phyloP scores from a whole-genome alignment of 2,329 filamentous ascomycete genomes.

The Clonostachys byssicola region DNA sequence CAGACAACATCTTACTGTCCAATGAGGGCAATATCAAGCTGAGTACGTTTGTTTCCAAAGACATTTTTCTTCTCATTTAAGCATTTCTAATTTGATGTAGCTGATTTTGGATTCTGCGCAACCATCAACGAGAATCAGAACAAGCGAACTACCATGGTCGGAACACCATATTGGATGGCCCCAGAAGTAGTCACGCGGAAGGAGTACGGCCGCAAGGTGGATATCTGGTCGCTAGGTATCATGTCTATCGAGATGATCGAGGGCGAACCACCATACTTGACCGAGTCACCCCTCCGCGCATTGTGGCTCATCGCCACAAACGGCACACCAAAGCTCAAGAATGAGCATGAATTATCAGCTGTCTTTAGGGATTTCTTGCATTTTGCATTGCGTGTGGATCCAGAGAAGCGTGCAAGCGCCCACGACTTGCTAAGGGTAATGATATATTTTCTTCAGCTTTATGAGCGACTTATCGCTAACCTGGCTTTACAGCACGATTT shows the following conservation, averaged over 20 bases:
- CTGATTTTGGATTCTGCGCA: constrained; percentile 97
- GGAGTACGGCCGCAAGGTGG: constrained; percentile 96
- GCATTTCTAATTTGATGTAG: constrained; percentile 35
- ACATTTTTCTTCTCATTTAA: neutral
- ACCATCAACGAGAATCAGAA: constrained; percentile 97
- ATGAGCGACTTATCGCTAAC: constrained; percentile 16
- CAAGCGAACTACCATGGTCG: constrained; percentile 98
- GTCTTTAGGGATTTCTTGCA: constrained; percentile 90
- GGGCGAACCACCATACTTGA: constrained; percentile 94
- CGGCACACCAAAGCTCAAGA: constrained; percentile 91
- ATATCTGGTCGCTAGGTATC: constrained; percentile 97
- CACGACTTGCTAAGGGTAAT: constrained; percentile 89
- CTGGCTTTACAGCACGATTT: constrained; percentile 62
- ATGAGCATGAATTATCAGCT: constrained; percentile 75
- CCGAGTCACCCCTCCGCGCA: constrained; percentile 87
- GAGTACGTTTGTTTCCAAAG: constrained; percentile 56
- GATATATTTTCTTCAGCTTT: constrained; percentile 7
- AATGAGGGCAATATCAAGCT: constrained; percentile 96
- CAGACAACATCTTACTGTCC: constrained; percentile 93
- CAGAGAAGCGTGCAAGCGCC: constrained; percentile 92
- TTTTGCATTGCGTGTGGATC: constrained; percentile 93
- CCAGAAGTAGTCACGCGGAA: constrained; percentile 96
- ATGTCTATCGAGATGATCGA: constrained; percentile 99
- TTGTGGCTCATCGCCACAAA: constrained; percentile 97
- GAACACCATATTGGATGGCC: constrained; percentile 99